Percentiles rank a stretch among this genome's conserved stretches.
These are phyloP conservation scores for Cytospora piceae DNA, from an alignment of 2,329 filamentous ascomycete species.

Conservation along the genomic window DNA sequence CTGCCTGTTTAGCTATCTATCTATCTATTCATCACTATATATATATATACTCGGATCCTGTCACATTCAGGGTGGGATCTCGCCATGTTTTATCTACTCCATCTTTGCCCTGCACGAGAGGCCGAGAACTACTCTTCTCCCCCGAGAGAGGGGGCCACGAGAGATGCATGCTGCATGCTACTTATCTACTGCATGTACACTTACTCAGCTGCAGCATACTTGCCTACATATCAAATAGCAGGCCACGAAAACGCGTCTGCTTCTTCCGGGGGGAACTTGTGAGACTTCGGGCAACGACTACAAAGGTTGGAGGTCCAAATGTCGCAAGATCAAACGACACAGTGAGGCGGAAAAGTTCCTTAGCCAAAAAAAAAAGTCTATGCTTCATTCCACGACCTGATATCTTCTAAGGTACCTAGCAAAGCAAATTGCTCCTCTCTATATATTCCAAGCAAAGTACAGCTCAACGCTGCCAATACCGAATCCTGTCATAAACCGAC, in stretches of 20 bases:
- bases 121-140: background rate
- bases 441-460: constrained; percentile 12
- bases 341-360: background rate
- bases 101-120: background rate
- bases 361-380: constrained; percentile 1
- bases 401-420: constrained; percentile 12
- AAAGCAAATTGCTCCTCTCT: constrained; percentile 14
- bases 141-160: background rate
- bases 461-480: constrained; percentile 9
- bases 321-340: background rate
- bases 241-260: background rate
- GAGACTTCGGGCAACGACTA: background rate
- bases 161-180: background rate
- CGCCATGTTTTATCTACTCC: background rate
- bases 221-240: background rate
- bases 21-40: background rate
- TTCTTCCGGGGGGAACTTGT: background rate
- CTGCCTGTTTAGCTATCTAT: too few species aligned
- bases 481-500: constrained; percentile 7
- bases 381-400: constrained; percentile 13
- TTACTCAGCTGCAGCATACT: background rate
- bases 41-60: too few species aligned
- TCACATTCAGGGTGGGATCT: too few species aligned
- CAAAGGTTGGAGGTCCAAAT: too few species aligned
- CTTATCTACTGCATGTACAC: background rate